Conservation (phyloP, 805 yeast species). For the Saccharomycopsis fodiens region DNA sequence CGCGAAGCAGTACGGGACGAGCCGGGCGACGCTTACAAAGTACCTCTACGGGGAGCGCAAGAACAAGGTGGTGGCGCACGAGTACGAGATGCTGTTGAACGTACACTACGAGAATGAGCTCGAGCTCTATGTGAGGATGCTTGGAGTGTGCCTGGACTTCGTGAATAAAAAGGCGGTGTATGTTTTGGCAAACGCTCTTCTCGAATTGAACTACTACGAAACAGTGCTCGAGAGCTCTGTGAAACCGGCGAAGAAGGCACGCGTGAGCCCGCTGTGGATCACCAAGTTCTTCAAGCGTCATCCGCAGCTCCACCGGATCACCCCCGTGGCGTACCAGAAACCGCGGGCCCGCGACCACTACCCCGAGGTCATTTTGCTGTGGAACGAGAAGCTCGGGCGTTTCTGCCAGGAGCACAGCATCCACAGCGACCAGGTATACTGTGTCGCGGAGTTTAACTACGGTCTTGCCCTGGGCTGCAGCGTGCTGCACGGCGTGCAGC, state of each 20-base stretch:
- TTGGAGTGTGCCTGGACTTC: constrained; percentile 6
- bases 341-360: constrained; percentile 13
- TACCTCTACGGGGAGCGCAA: constrained; percentile 17
- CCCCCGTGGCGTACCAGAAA: constrained; percentile 18
- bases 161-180: constrained; percentile 15
- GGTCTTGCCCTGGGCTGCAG: not conserved
- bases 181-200: constrained; percentile 13
- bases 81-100: constrained; percentile 19
- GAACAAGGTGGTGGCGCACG: constrained; percentile 20
- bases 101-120: constrained; percentile 15
- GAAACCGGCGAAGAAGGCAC: constrained; percentile 1
- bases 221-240: not conserved
- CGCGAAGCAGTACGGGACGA: constrained; percentile 15
- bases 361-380: constrained; percentile 4
- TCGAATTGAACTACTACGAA: constrained; percentile 7
- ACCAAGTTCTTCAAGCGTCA: constrained; percentile 18
- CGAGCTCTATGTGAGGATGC: constrained; percentile 8
- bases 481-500: too few species aligned
- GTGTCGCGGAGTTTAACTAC: constrained; percentile 7
- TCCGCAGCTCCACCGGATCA: constrained; percentile 9
- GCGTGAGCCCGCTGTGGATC: constrained; percentile 16
- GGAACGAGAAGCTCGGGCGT: constrained; percentile 6
- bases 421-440: constrained; percentile 6
- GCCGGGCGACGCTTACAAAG: constrained; percentile 18
- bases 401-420: not conserved